Percentiles rank a stretch among this genome's conserved stretches.
Evolutionary conservation across 805 yeast species (phyloP).

Genomic region (Wickerhamomyces strasburgensis): DNA sequence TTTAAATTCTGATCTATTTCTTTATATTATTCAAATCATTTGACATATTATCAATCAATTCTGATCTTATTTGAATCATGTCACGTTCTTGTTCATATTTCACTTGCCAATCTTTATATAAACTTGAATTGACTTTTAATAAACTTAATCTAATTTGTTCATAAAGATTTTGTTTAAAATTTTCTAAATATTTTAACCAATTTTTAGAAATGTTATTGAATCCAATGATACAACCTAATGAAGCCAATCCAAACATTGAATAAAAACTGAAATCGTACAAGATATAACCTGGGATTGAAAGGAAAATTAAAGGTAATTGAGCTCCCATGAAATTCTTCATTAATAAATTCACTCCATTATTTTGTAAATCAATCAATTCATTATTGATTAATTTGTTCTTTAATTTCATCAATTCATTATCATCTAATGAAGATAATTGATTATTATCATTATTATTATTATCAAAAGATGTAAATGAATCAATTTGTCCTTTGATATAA

Average conservation of each 20-base stretch:
- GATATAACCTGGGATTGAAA: slow-evolving; percentile 25
- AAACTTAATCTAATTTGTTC: slow-evolving; percentile 21
- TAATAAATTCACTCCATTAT: slow-evolving; percentile 22
- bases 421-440: slow-evolving; percentile 8
- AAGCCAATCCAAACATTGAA: slow-evolving; percentile 30
- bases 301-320: slow-evolving; percentile 27
- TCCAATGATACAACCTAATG: slow-evolving; percentile 28
- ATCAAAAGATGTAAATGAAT: slow-evolving; percentile 21
- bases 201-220: slow-evolving; percentile 27
- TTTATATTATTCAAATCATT: slow-evolving; percentile 5
- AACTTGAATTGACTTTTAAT: slow-evolving; percentile 15
- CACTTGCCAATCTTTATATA: slow-evolving; percentile 19
- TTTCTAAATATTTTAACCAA: slow-evolving; percentile 24
- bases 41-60: slow-evolving; percentile 10
- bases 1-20: no score
- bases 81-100: slow-evolving; percentile 18
- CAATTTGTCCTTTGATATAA: slow-evolving; percentile 30
- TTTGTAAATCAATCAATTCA: slow-evolving; percentile 22
- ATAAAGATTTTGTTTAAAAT: slow-evolving; percentile 22
- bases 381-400: slow-evolving; percentile 18
- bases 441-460: no score
- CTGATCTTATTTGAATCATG: slow-evolving; percentile 11
- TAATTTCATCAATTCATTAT: slow-evolving; percentile 16
- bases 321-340: slow-evolving; percentile 26
- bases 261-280: slow-evolving; percentile 26